Evolutionary conservation across 805 yeast genomes (phyloP), one percentile per base, ranked within the genome.

Genomic region (Hanseniaspora osmophila): DNA sequence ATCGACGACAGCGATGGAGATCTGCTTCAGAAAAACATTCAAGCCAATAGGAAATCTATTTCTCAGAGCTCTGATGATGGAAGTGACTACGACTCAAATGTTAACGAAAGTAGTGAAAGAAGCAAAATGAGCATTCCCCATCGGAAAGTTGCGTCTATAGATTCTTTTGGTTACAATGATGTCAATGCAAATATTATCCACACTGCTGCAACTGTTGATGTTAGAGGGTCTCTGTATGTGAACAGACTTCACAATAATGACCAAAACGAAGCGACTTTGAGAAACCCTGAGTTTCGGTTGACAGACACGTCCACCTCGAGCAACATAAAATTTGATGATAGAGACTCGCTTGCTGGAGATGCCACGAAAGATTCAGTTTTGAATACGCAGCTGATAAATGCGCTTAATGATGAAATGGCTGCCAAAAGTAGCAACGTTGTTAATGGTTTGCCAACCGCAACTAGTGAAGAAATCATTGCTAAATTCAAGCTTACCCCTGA

Each of bases 401-500:
- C 15, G 10, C n/a, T 35, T 16, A 18, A 35, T 22, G 27, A 22
- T 22, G 38, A 35, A 13, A 51, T 35, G 53, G 54, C 18, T 38
- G 41, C 18, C 46, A 22, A 22, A 22, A 22, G 6, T 22, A 22
- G 27, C 7, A 22, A 22, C 7, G 27, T 5, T 5, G 4, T 22
- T 7, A 22, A 22, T 22, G 27, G 27, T 22, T 22, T 61, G 12
- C 54, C 55, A 13, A 51, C 64, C 16, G 63, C 60, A 40, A 60
- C 64, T 1, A 61, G 64, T 2, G 64, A 58, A 47, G 61, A 59
- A 41, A 53, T 60, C 15, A 51, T 61, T 13, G 57, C 64, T 11
- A 61, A 56, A 40, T 56, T 61, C 47, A 51, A 54, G 35, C 35
- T 58, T 29, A 50, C 60, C 2, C 61, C 64, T 10, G 61, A 58